phyloP scores from a whole-genome alignment of 345 rosid species.

The Combretum micranthum region DNA sequence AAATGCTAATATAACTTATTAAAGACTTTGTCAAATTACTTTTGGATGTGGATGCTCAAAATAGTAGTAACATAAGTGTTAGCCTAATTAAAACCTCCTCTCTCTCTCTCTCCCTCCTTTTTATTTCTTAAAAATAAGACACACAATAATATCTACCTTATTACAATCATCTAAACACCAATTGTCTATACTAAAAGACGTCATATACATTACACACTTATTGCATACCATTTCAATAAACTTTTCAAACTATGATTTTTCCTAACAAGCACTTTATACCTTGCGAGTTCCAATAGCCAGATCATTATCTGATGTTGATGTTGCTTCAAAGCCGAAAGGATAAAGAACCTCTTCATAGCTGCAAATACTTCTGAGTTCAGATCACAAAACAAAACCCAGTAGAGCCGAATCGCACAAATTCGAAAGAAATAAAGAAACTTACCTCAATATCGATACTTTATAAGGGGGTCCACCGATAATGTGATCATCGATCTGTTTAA shows the following conservation, averaged over 20 bases:
- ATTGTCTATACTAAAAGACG: neutral
- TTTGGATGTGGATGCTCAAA: too few relatives aligned
- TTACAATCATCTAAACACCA: too few relatives aligned
- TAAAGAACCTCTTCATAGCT: slow-evolving; percentile 70
- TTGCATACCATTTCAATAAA: too few relatives aligned
- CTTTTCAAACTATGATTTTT: too few relatives aligned
- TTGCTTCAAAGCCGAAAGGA: slow-evolving; percentile 62
- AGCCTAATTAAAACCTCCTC: too few relatives aligned
- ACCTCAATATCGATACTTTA: slow-evolving; percentile 75
- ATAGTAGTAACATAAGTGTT: too few relatives aligned
- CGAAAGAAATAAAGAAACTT: slow-evolving; percentile 13
- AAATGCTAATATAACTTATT: too few relatives aligned
- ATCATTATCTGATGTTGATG: slow-evolving; percentile 58
- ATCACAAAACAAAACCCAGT: neutral
- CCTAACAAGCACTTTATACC: slow-evolving; percentile 24
- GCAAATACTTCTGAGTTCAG: neutral
- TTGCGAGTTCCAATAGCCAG: slow-evolving; percentile 52
- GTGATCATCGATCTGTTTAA: slow-evolving; percentile 60
- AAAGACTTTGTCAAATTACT: too few relatives aligned
- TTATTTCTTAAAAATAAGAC: too few relatives aligned
- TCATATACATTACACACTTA: too few relatives aligned
- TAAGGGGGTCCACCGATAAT: slow-evolving; percentile 84
- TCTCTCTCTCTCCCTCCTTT: too few relatives aligned
- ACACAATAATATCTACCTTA: too few relatives aligned
- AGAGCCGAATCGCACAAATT: neutral